A percentile compares a stretch with the other conserved stretches of the same genome.
Evolutionary conservation across 306 rosid species (phyloP).

Genomic region (Begonia loranthoides): DNA sequence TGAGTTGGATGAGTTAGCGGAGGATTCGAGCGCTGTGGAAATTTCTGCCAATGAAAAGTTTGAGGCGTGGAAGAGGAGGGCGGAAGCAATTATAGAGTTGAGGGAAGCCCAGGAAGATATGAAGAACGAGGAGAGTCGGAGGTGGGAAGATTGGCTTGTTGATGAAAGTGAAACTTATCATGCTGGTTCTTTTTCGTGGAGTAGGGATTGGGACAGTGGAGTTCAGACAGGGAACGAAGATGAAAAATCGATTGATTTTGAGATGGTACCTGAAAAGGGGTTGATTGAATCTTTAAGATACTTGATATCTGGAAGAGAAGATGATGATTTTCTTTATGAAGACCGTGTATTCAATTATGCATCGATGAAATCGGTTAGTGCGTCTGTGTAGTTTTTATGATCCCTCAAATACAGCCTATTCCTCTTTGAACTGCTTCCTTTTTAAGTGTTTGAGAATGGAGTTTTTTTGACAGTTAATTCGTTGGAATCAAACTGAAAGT

Average conservation of each 20-base stretch:
- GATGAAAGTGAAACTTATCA: constrained; percentile 17
- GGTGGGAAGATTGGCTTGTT: constrained; percentile 86
- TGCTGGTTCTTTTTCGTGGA: constrained; percentile 19
- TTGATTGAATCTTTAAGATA: constrained; percentile 36
- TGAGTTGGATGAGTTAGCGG: constrained; percentile 22
- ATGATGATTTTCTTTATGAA: constrained; percentile 75
- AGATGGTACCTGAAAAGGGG: constrained; percentile 28
- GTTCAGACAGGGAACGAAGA: constrained; percentile 21
- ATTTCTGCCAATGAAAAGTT: constrained; percentile 45
- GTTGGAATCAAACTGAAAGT: too few relatives aligned
- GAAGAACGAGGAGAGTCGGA: constrained; percentile 42
- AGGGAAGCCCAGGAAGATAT: constrained; percentile 68
- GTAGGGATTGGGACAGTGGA: constrained; percentile 39
- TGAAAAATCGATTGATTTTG: constrained; percentile 18
- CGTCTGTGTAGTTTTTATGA: background rate
- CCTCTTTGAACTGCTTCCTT: too few relatives aligned
- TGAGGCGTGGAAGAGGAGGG: constrained; percentile 90
- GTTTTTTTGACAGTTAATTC: too few relatives aligned
- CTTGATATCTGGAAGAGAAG: constrained; percentile 40
- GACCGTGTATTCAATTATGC: constrained; percentile 90
- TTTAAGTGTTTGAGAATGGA: too few relatives aligned
- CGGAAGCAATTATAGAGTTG: constrained; percentile 72
- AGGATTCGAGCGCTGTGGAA: constrained; percentile 8
- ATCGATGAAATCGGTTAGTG: constrained; percentile 66
- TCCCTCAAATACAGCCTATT: too few relatives aligned